phyloP scores from a whole-genome alignment of 805 yeast species.

The Candida rishiriensis region DNA sequence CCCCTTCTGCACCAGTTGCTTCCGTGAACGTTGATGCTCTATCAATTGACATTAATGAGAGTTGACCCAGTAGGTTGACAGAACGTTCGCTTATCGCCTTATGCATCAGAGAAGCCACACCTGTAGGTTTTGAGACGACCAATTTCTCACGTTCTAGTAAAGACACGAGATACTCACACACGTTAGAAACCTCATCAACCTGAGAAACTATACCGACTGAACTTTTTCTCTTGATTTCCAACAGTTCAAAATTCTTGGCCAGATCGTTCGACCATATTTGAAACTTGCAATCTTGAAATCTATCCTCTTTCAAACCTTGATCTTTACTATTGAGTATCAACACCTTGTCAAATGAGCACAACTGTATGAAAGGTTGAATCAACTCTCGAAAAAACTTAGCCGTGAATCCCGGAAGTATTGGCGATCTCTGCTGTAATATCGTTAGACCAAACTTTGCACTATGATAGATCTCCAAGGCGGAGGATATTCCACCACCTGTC shows the following conservation, averaged over 20 bases:
- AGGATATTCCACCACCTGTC: conserved; percentile 30
- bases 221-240: conserved; percentile 11
- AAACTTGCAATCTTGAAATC: conserved; percentile 10
- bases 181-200: conserved; percentile 12
- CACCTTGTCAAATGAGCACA: conserved; percentile 39
- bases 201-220: conserved; percentile 6
- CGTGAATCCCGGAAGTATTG: conserved; percentile 65
- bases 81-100: not conserved
- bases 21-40: not conserved
- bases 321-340: conserved; percentile 70
- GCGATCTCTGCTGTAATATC: conserved; percentile 79
- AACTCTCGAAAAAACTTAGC: conserved; percentile 47
- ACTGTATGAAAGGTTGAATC: conserved; percentile 43
- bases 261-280: conserved; percentile 24
- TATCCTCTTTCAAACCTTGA: conserved; percentile 41
- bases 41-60: not conserved
- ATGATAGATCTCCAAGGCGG: conserved; percentile 63
- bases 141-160: not conserved
- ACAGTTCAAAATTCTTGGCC: conserved; percentile 14
- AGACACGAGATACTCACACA: conserved; percentile 4
- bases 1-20: conserved; percentile 4
- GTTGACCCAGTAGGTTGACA: not conserved
- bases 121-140: not conserved
- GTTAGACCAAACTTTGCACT: conserved; percentile 39
- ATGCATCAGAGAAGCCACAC: not conserved